Evolutionary conservation across 371 early-diverging fungal species (phyloP).

Genomic region (Mortierella sp.): DNA sequence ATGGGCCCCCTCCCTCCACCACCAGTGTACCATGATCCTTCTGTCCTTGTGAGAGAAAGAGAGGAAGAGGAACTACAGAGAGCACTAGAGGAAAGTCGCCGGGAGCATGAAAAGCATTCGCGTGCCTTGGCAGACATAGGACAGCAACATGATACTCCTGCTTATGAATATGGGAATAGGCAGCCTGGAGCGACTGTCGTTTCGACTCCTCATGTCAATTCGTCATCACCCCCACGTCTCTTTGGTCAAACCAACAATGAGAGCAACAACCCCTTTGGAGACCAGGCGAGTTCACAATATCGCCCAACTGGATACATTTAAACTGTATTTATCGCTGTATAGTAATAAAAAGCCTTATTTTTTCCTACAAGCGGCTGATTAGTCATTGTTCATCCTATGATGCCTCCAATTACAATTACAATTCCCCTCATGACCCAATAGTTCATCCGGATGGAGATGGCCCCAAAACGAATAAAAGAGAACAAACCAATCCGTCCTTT

Average conservation of each 20-base stretch:
- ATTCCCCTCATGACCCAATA: background rate
- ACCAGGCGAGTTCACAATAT: background rate
- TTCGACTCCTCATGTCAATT: conserved; percentile 1
- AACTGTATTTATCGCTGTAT: background rate
- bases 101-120: conserved; percentile 26
- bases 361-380: background rate
- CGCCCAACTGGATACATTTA: conserved; percentile 4
- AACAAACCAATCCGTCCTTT: background rate
- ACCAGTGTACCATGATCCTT: conserved; percentile 37
- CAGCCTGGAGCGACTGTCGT: conserved; percentile 17
- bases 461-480: background rate
- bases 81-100: conserved; percentile 38
- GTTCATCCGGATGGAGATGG: background rate
- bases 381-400: conserved; percentile 33
- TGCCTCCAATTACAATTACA: background rate
- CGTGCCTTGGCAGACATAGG: background rate
- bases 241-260: background rate
- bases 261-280: conserved; percentile 13
- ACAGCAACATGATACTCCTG: background rate
- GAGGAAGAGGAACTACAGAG: conserved; percentile 41
- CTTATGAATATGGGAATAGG: background rate
- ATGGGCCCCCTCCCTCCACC: conserved; percentile 26
- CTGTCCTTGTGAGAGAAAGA: conserved; percentile 1
- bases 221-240: background rate
- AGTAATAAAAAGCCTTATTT: background rate